Evolutionary conservation across 306 rosid genomes (phyloP), one percentile per base, ranked within the genome.

Genomic region (Alnus rubra): DNA sequence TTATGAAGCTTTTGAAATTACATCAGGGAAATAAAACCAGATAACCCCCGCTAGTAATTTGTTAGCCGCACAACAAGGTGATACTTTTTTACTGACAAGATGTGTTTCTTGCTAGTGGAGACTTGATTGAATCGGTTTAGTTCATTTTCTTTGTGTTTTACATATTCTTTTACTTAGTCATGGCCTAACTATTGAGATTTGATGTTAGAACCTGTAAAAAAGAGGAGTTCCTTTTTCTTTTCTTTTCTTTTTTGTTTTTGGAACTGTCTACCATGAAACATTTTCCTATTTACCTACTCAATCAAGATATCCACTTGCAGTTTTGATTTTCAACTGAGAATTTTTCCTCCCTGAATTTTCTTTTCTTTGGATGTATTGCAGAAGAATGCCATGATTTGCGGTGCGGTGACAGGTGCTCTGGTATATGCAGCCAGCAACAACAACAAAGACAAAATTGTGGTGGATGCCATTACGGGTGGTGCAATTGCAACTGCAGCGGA

Each of bases 331-430:
- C 35, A 15, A 30, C 19, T 64, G 76, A 52, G 71, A n/a, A n/a
- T n/a, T n/a, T n/a, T n/a, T n/a, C n/a, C 56, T 54, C 31, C 9
- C 44, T 52, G 13, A 5, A 10, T 71, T n/a, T 53, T 53, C 15
- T 69, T 74, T 51, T 76, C 10, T 63, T 71, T 81, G 84, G 93
- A 69, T 80, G 75, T 82, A 8, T 76, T 86, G 79, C 91, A 94
- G 98, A 94, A 89, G 87, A 94, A 94, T 84, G 98, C 98, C 30
- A 77, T 90, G 98, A 80, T 94, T 70, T 97, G 97, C 52, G 98
- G 98, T 74, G 92, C 88, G 76, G 42, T 92, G 74, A 89, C 98
- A 4, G 98, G 98, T 73, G 98, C 98, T 28, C 7, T 92, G 16
- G 85, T 86, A 54, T 94, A 97, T 60, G 87, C 88, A 45, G 89